Evolutionary conservation across 2,329 filamentous ascomycete species (phyloP), one percentile per base, ranked within the genome.

Genomic region (Cordyceps fumosorosea): DNA sequence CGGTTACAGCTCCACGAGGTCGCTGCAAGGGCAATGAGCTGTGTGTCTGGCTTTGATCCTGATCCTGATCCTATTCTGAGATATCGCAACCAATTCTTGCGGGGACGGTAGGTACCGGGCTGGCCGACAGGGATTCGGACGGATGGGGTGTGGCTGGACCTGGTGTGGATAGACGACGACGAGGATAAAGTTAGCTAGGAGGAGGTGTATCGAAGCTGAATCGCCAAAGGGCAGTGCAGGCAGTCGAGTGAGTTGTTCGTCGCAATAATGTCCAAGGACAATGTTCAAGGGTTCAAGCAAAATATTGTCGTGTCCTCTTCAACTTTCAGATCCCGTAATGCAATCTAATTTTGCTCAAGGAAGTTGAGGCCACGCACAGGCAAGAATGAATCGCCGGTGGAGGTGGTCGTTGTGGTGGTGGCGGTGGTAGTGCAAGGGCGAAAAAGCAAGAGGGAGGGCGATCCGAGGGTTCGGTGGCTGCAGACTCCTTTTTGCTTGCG

Each of bases 381-480:
- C 56, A 42, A 42, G 29, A 58, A 48, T 55, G 26, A 12, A 11
- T 47, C 16, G 26, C 26, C 29, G 45, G 56, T 51, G 56, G n/a
- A 34, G 56, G 44, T 50, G 22, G n/a, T 18, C 10, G 2, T 26
- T n/a, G 16, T 50, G 45, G 56, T 42, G 45, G 56, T 42, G 56
- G n/a, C 32, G 56, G 44, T 50, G 37, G 14, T n/a, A 18, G 45
- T 51, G 44, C 56, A 58, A 58, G 56, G 56, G 56, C 44, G 56
- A 50, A 58, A 58, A 58, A 58, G 32, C 44, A 48, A 58, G 32
- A 51, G 56, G 32, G 45, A 26, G 44, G 34, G 45, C 32, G 45
- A 50, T 58, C 56, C 45, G 56, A 58, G 56, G 56, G 56, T 56
- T 14, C 11, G 24, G 53, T 45, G 20, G 53, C 37, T 26, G 37